Evolutionary conservation across 805 yeast species (phyloP), one percentile per base, ranked within the genome.

Genomic region (Debaryomyces tyrocola): DNA sequence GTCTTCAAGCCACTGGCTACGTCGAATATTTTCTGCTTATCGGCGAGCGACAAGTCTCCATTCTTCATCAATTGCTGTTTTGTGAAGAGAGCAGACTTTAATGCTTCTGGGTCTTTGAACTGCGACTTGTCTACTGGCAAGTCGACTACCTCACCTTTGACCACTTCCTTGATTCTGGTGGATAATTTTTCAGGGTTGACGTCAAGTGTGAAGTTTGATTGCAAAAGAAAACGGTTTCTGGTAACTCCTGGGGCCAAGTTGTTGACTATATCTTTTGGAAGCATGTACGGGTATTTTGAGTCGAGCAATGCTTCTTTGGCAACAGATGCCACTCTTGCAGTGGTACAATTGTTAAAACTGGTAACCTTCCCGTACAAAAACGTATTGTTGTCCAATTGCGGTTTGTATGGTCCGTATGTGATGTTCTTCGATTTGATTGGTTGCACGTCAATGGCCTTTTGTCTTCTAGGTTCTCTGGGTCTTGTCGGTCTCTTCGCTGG

Each of bases 331-430:
- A 71, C 63, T 51, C 77, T 60, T 7, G 72, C 56, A 15, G 63
- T 49, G 9, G 60, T 45, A 29, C 62, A 47, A 6, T 66, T 47
- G 49, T 60, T 60, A 38, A 66, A 50, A 40, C 58, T 54, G 29
- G 74, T 51, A 6, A 66, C 54, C 55, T 72, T 70, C 6, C 75
- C 75, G 53, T 73, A 60, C 45, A 73, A 62, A 50, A 73, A 69
- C 17, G 63, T 59, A 49, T 58, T 59, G 10, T 59, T 66, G 24
- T 41, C 46, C 28, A 66, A 45, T 11, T 42, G 20, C 11, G 67
- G 66, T 40, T 47, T 42, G 44, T 54, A 53, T 6, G 62, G 52
- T 6, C 42, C 40, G 27, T 44, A 36, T 21, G 28, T 46, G 15
- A 51, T 38, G 17, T 39, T 37, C 44, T 48, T 48, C 18, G 47